phyloP scores from a whole-genome alignment of 441 rosid species.

The Brassica balearica region DNA sequence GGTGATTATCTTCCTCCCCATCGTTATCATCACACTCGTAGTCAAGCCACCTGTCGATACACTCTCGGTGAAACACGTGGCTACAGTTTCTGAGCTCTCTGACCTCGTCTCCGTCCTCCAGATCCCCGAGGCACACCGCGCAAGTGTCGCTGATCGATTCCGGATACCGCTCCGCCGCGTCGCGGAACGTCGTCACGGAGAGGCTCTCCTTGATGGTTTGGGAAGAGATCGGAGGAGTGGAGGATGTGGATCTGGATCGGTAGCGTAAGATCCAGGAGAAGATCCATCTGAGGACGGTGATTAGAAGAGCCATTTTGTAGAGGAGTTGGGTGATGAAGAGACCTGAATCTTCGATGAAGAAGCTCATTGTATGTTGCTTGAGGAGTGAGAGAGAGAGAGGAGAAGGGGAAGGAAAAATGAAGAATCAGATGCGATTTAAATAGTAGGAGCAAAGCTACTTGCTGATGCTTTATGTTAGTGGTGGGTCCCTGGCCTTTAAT shows the following conservation, averaged over 20 bases:
- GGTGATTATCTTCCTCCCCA: conserved; percentile 54
- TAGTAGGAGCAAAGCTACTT: conserved; percentile 24
- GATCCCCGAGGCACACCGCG: conserved; percentile 71
- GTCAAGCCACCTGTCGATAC: conserved; percentile 88
- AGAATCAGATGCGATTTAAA: conserved; percentile 46
- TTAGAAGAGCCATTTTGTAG: conserved; percentile 69
- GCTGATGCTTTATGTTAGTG: conserved; percentile 34
- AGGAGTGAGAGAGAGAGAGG: conserved; percentile 5
- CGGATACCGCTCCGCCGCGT: conserved; percentile 51
- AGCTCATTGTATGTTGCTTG: conserved; percentile 52
- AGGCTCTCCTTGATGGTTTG: conserved; percentile 60
- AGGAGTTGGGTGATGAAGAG: conserved; percentile 59
- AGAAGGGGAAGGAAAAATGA: conserved; percentile 44
- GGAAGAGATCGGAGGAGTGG: conserved; percentile 44
- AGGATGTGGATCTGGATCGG: conserved; percentile 46
- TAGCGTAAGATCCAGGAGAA: conserved; percentile 59
- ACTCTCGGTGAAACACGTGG: conserved; percentile 87
- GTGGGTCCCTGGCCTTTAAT: conserved; percentile 12
- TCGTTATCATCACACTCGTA: conserved; percentile 53
- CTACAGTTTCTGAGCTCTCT: conserved; percentile 80
- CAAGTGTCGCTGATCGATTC: conserved; percentile 59
- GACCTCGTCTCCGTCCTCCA: conserved; percentile 61
- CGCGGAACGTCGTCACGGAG: conserved; percentile 61
- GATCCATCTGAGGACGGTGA: conserved; percentile 82
- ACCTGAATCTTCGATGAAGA: conserved; percentile 70